phyloP scores from a whole-genome alignment of 345 rosid genomes.

The Citrus cavaleriei region DNA sequence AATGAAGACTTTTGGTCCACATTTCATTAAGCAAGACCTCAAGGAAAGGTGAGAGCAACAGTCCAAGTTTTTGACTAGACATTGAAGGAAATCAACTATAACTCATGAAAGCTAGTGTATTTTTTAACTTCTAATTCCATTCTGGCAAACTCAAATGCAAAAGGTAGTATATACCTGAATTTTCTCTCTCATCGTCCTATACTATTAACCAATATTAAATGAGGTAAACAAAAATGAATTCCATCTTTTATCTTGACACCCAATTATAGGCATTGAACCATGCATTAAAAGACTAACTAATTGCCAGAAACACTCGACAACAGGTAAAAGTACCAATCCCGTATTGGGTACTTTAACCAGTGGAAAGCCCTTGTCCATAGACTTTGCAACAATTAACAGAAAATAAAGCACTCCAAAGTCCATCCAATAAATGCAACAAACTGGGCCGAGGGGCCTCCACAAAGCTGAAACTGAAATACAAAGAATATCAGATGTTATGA shows the following conservation, averaged over 20 bases:
- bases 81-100: background rate
- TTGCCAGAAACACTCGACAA: background rate
- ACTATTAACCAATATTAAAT: background rate
- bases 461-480: background rate
- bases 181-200: background rate
- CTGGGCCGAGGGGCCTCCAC: background rate
- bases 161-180: background rate
- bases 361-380: background rate
- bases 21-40: background rate
- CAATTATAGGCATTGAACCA: background rate
- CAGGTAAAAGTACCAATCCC: background rate
- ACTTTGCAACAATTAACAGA: background rate
- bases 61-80: background rate
- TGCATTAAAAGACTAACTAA: background rate
- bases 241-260: background rate
- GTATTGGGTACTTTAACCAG: background rate
- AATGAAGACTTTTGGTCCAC: background rate
- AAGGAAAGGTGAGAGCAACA: background rate
- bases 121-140: background rate
- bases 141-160: background rate
- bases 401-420: background rate
- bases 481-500: background rate
- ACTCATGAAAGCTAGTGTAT: background rate
- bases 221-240: background rate
- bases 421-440: background rate